Conservation (phyloP, 345 rosid genomes). For the Erodium maritimum region DNA sequence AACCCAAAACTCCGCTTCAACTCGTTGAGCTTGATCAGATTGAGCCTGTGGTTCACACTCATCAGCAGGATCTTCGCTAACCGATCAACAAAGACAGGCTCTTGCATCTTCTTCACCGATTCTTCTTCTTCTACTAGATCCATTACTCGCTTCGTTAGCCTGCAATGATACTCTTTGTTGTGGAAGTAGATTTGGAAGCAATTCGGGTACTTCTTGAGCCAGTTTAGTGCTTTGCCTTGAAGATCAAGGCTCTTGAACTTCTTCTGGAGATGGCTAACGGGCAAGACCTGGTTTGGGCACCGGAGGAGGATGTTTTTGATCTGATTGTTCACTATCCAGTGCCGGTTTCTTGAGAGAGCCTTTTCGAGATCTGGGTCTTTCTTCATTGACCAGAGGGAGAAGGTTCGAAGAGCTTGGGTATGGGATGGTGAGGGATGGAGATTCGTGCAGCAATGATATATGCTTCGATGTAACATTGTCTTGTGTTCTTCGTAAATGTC, state of each 20-base stretch:
- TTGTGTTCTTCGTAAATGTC: no score
- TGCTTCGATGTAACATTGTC: constrained; percentile 2
- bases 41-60: constrained; percentile 63
- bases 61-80: constrained; percentile 76
- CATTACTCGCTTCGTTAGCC: constrained; percentile 62
- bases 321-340: constrained; percentile 86
- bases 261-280: constrained; percentile 60
- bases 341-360: constrained; percentile 68
- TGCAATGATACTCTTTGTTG: constrained; percentile 54
- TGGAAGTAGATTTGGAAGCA: constrained; percentile 62
- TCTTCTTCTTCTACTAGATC: constrained; percentile 73
- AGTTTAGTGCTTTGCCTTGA: constrained; percentile 83
- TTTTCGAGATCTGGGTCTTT: constrained; percentile 80
- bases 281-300: constrained; percentile 50
- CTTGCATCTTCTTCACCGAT: constrained; percentile 52
- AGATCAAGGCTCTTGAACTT: constrained; percentile 92
- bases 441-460: constrained; percentile 4
- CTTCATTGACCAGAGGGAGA: constrained; percentile 85
- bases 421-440: constrained; percentile 7
- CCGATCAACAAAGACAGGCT: constrained; percentile 38
- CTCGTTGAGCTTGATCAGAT: constrained; percentile 59
- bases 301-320: constrained; percentile 69
- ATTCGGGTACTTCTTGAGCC: constrained; percentile 88
- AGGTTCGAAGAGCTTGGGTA: constrained; percentile 25
- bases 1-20: constrained; percentile 66